phyloP scores from a whole-genome alignment of 1,284 basidiomycete genomes.

The Paramarasmius palmivorus region DNA sequence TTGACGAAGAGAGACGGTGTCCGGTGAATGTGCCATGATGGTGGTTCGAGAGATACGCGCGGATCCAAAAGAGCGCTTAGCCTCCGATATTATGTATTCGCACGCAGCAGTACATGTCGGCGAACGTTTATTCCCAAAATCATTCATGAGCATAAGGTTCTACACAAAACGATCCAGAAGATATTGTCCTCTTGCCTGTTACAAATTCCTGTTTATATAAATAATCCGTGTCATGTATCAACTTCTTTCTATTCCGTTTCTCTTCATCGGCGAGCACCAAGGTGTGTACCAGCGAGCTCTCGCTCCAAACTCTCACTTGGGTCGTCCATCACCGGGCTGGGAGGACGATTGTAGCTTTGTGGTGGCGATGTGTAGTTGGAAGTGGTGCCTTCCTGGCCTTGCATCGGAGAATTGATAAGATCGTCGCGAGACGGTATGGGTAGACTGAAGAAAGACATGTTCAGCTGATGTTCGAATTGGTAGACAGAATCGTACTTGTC shows the following conservation, averaged over 20 bases:
- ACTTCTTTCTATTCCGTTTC: no score
- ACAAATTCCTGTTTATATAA: no score
- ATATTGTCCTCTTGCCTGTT: no score
- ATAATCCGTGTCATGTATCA: no score
- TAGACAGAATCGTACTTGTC: slow-evolving; percentile 55
- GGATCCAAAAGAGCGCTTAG: no score
- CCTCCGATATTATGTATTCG: no score
- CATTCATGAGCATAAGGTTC: no score
- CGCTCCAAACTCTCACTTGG: slow-evolving; percentile 86
- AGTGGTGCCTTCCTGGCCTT: slow-evolving; percentile 71
- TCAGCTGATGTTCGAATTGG: not conserved
- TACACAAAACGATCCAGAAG: no score
- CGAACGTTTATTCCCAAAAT: no score
- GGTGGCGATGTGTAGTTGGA: slow-evolving; percentile 58
- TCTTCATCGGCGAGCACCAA: slow-evolving; percentile 30
- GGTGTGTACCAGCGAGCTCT: slow-evolving; percentile 72
- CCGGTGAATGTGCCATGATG: not conserved
- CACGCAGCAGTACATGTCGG: no score
- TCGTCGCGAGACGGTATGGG: slow-evolving; percentile 80
- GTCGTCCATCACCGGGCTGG: slow-evolving; percentile 75
- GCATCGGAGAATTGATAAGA: slow-evolving; percentile 73
- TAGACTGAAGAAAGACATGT: slow-evolving; percentile 43
- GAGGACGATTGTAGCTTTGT: slow-evolving; percentile 39
- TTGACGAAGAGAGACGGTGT: slow-evolving; percentile 28
- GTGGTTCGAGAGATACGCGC: no score